Base-by-base conservation (phyloP, 768 basidiomycete species). In the Calocybe indica region DNA sequence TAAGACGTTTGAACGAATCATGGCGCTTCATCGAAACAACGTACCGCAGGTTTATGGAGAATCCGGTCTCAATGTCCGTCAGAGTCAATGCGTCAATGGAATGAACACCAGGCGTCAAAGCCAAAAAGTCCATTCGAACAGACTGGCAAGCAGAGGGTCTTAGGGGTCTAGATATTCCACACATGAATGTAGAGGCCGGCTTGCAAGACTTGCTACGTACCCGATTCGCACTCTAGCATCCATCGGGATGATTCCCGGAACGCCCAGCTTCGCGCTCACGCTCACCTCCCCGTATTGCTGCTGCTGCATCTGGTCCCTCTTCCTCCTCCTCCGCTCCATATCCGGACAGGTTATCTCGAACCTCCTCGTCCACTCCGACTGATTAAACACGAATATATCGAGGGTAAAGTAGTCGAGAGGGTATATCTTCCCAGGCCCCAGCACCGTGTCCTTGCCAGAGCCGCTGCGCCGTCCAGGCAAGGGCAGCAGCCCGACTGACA, bases 371-470 rank as follows among this genome's bases (percentile, higher is more conserved):
- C 85, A 82, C 38, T 77, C 69, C 39, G 80, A 83, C 64, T 83
- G 84, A 57, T 92, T 93, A 56, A 85, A 92, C 46, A 92, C 88
- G 56, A 93, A 92, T 2, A 92, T 83, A 51, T 93, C 90, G 56
- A 93, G 63, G 43, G 82, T 83, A 60, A 93, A 93, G 43, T 75
- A 69, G 55, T 88, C 82, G 28, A 85, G 68, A 12, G 87, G 86
- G 52, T 80, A 84, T 58, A 92, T 81, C 65, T 71, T 79, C 51
- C 66, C 73, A 32, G 62, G 62, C 33, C 58, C 65, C 42, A 66
- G 48, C 29, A 51, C 47, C 41, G 45, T 48, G 4, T 51, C 52
- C 1, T 47, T 50, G 4, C 51, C 52, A 32, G 44, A 10, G 7
- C 28, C 45, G 33, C 52, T 61, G n/a, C 58, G 49, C 43, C 51